Evolutionary conservation across 352 stramenopile genomes (phyloP), one percentile per base, ranked within the genome.

Genomic region (Phytopythium boreale): DNA sequence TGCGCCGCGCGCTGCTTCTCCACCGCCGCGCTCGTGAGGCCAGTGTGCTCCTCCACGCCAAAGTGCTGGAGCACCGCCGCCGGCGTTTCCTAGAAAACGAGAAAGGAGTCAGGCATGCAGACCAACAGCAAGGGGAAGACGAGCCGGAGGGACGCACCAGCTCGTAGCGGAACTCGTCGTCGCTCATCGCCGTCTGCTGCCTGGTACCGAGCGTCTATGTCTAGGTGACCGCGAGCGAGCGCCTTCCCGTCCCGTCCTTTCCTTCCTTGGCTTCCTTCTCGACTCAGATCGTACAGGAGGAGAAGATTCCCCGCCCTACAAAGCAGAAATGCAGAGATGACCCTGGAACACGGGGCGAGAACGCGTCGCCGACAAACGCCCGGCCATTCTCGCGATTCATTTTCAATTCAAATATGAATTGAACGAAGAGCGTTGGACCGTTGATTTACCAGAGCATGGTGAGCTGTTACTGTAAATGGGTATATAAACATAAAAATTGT

Each of bases 11-110:
- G 87, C 46, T 77, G 76, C 65, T 84, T 80, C 50, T 79, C 73
- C 36, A 93, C 84, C 11, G 85, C 75, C 10, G 66, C 74, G 22
- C 76, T 59, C 57, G 66, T 86, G 58, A 94, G 66, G 0, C 86
- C 86, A 26, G 67, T 57, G 20, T 78, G 68, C 65, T 93, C 84
- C n/a, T 50, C 79, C 49, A 95, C 84, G 27, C 72, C 67, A 55
- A 93, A 88, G 71, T 92, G 88, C 70, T 82, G 69, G 56, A 96
- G 80, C 66, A 96, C 88, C n/a, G 74, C 71, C 34, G 75, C 79
- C 19, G 83, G 79, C 63, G 83, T 88, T 77, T 92, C 80, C 70
- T 77, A 46, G 26, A 37, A 4, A 51, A n/a, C 11, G 22, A 34
- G 43, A 36, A 37, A 61, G 15, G 9, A 9, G 20, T 50, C 43